Evolutionary conservation across 73 alveolate species (phyloP).

Genomic region (Paramecium tetraurelia): DNA sequence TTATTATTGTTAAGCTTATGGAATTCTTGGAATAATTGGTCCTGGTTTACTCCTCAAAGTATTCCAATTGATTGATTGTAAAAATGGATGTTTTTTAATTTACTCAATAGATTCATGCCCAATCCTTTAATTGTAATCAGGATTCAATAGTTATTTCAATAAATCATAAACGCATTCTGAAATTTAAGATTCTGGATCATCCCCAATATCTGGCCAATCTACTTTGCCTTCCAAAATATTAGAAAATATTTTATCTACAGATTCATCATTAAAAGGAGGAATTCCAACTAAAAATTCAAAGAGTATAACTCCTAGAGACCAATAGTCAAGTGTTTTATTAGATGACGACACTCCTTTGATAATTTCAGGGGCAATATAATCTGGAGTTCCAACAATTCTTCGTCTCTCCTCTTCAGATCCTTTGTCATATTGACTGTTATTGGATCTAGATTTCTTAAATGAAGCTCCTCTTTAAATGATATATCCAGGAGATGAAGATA

Average conservation of each 20-base stretch:
- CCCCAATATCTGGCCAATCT: conserved; percentile 64
- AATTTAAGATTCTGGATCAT: conserved; percentile 73
- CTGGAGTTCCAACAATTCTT: conserved; percentile 88
- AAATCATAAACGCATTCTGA: conserved; percentile 86
- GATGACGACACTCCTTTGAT: conserved; percentile 45
- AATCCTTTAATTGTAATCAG: conserved; percentile 81
- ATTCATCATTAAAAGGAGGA: conserved; percentile 64
- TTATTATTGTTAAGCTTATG: background rate
- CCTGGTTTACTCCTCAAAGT: conserved; percentile 58
- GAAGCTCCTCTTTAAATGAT: conserved; percentile 22
- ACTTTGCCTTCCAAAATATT: conserved; percentile 53
- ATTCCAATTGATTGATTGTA: conserved; percentile 79
- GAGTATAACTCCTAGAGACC: conserved; percentile 58
- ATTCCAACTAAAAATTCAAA: conserved; percentile 62
- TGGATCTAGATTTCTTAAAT: background rate
- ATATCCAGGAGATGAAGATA: conserved; percentile 36
- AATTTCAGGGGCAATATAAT: conserved; percentile 88
- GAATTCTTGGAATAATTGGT: conserved; percentile 52
- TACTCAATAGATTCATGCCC: conserved; percentile 86
- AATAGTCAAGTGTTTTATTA: conserved; percentile 53
- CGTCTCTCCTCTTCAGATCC: conserved; percentile 58
- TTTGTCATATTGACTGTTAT: conserved; percentile 16
- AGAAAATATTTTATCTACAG: conserved; percentile 61
- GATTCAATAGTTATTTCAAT: conserved; percentile 72
- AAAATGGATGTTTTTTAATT: conserved; percentile 88